A percentile compares a stretch with the other conserved stretches of the same genome.
phyloP scores from a whole-genome alignment of 1,139 yeast genomes.

The Sugiyamaella pinicola region DNA sequence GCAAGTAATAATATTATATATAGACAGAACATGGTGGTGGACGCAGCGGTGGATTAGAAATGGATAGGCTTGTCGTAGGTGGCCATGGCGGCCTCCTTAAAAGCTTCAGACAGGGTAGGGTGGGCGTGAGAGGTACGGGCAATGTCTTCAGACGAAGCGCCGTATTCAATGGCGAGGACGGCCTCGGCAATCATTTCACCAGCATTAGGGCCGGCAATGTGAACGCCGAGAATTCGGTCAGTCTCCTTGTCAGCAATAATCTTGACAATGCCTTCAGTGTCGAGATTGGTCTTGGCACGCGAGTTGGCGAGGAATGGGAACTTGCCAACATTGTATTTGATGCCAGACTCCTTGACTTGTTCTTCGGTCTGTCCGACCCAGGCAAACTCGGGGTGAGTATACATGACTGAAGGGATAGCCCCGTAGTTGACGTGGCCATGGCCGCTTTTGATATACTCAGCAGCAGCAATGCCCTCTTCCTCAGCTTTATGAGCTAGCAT shows the following conservation, averaged over 20 bases:
- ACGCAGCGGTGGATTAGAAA: too few relatives aligned
- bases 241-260: conserved; percentile 96
- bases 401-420: conserved; percentile 97
- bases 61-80: conserved; percentile 89
- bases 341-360: conserved; percentile 91
- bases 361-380: conserved; percentile 98
- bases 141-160: conserved; percentile 97
- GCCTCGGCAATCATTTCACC: conserved; percentile 99
- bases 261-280: conserved; percentile 97
- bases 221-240: conserved; percentile 94
- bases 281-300: conserved; percentile 97
- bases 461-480: conserved; percentile 99
- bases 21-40: too few relatives aligned
- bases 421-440: conserved; percentile 98
- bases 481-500: conserved; percentile 99
- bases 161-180: conserved; percentile 96
- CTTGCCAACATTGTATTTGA: conserved; percentile 90
- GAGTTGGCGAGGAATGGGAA: conserved; percentile 99
- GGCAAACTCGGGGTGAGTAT: conserved; percentile 98
- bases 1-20: conserved; percentile 6
- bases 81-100: conserved; percentile 96
- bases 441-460: conserved; percentile 88
- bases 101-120: conserved; percentile 97
- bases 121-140: conserved; percentile 99
- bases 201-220: conserved; percentile 96